Conservation (phyloP, 2,329 filamentous ascomycete species). For the Clonostachys chloroleuca region DNA sequence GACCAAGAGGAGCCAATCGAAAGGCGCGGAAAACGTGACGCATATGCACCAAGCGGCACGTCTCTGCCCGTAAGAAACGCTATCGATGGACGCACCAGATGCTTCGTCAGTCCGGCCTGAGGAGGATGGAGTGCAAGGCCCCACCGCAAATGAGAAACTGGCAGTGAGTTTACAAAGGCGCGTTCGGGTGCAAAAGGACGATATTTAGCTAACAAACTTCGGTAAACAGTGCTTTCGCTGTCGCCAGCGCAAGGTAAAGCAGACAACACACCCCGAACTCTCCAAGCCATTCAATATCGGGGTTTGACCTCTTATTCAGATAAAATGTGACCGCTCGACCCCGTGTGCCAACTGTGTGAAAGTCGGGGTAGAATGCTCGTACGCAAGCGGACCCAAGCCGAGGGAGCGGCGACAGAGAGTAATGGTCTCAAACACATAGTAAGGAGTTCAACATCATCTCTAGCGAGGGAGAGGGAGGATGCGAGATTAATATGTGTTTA, state of each 20-base stretch:
- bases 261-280: background rate
- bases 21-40: too few species aligned
- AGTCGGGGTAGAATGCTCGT: constrained; percentile 3
- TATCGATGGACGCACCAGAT: background rate
- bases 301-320: constrained; percentile 1
- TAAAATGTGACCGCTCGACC: constrained; percentile 7
- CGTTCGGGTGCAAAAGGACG: too few species aligned
- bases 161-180: background rate
- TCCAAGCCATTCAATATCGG: background rate
- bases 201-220: too few species aligned
- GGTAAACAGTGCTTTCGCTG: constrained; percentile 2
- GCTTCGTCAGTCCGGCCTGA: background rate
- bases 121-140: background rate
- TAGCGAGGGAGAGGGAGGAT: background rate
- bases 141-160: background rate
- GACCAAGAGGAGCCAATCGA: too few species aligned
- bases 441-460: background rate
- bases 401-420: constrained; percentile 6
- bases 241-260: constrained; percentile 2
- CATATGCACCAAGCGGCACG: too few species aligned
- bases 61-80: too few species aligned
- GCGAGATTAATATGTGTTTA: background rate
- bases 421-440: constrained; percentile 9
- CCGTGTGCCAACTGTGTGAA: constrained; percentile 8
- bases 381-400: constrained; percentile 6